Conservation (phyloP, 176 grass and related monocot species). For the Alopecurus myosuroides region DNA sequence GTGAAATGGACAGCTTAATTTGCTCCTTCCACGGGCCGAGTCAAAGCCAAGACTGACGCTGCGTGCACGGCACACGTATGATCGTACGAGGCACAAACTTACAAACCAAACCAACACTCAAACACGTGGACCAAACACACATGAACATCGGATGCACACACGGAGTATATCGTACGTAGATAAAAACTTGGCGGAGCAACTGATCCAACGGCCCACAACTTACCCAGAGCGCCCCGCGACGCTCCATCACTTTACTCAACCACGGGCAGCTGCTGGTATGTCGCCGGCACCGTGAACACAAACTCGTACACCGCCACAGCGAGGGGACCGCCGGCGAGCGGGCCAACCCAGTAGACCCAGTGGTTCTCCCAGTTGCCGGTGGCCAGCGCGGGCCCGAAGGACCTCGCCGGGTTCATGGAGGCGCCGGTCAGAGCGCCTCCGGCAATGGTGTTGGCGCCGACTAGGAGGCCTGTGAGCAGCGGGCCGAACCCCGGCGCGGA, state of each 20-base stretch:
- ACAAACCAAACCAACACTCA: neutral
- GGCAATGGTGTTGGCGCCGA: constrained; percentile 79
- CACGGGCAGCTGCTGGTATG: constrained; percentile 41
- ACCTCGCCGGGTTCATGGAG: constrained; percentile 89
- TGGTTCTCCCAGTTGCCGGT: constrained; percentile 61
- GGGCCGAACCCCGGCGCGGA: constrained; percentile 49
- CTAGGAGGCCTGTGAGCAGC: constrained; percentile 63
- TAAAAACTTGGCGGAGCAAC: neutral
- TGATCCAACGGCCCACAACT: neutral
- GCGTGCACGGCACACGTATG: neutral
- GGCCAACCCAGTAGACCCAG: constrained; percentile 96
- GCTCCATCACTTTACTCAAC: constrained; percentile 20
- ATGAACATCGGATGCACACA: neutral
- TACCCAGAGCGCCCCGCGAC: neutral
- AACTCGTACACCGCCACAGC: constrained; percentile 63
- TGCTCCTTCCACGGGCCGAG: neutral
- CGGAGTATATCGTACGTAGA: neutral
- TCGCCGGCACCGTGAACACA: constrained; percentile 26
- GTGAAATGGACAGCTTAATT: neutral
- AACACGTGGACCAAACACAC: neutral
- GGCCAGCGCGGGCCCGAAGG: constrained; percentile 74
- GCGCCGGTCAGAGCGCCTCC: constrained; percentile 74
- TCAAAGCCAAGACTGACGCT: neutral
- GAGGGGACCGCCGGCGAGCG: constrained; percentile 56
- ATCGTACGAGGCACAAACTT: neutral